phyloP scores from a whole-genome alignment of 2,329 filamentous ascomycete species.

The Cadophora gregata region DNA sequence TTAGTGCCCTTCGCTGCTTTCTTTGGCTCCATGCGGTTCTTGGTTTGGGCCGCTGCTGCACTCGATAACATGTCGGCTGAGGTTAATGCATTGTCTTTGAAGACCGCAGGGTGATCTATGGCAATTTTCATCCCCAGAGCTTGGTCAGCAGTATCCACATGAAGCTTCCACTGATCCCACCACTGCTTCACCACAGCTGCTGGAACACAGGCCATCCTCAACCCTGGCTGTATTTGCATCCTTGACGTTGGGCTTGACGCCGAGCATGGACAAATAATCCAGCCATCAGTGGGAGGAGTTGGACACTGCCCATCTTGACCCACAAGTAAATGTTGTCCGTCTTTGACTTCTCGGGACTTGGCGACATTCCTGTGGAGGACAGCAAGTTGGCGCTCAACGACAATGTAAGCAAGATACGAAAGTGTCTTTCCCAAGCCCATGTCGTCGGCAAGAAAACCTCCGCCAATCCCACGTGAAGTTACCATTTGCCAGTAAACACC shows the following conservation, averaged over 20 bases:
- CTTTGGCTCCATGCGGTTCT: constrained; percentile 5
- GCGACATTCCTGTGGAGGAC: constrained; percentile 27
- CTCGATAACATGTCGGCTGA: not conserved
- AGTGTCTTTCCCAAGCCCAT: constrained; percentile 64
- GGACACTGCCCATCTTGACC: constrained; percentile 19
- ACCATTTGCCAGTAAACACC: constrained; percentile 37
- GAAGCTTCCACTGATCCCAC: constrained; percentile 30
- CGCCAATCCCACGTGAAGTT: constrained; percentile 58
- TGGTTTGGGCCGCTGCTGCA: constrained; percentile 2
- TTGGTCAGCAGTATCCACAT: constrained; percentile 25
- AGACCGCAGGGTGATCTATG: constrained; percentile 22
- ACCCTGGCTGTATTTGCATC: constrained; percentile 27
- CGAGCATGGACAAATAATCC: constrained; percentile 35
- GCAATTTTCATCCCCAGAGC: constrained; percentile 24
- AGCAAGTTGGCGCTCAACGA: constrained; percentile 34
- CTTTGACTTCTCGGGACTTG: constrained; percentile 2
- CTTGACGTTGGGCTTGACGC: constrained; percentile 26
- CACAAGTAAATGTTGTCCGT: constrained; percentile 22
- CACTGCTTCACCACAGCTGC: constrained; percentile 27
- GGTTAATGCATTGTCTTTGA: not conserved
- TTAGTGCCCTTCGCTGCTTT: constrained; percentile 6
- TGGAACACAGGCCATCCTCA: constrained; percentile 34
- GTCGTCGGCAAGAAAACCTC: constrained; percentile 61
- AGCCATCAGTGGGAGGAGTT: constrained; percentile 14
- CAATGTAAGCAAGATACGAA: constrained; percentile 53